These are phyloP conservation scores for Dendryphion nanum DNA, from an alignment of 2,329 filamentous ascomycete genomes.

Conservation along the genomic window DNA sequence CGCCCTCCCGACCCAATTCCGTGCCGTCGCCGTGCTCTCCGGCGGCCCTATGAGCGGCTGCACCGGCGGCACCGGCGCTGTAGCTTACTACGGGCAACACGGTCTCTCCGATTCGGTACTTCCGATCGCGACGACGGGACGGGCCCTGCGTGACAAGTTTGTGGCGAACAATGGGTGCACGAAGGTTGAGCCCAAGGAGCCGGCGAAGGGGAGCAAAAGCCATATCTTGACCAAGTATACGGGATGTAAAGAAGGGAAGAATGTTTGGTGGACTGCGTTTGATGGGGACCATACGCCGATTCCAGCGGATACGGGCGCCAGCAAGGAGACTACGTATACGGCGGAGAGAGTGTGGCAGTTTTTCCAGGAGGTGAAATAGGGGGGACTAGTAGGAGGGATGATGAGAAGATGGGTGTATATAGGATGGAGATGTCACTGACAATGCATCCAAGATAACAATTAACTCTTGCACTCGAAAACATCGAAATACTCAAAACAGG, in stretches of 20 bases:
- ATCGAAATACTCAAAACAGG: no score
- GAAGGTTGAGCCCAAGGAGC: constrained; percentile 9
- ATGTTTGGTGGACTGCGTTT: constrained; percentile 32
- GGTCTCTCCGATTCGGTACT: constrained; percentile 38
- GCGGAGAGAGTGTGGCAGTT: constrained; percentile 28
- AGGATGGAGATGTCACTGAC: no score
- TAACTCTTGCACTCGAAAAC: no score
- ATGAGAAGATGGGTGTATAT: no score
- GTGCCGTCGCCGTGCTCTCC: constrained; percentile 33
- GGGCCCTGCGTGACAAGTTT: constrained; percentile 36
- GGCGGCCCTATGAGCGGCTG: constrained; percentile 11
- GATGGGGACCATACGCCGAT: constrained; percentile 26
- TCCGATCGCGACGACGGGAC: constrained; percentile 26
- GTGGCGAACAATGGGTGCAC: constrained; percentile 37
- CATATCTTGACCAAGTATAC: constrained; percentile 10
- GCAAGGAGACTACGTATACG: constrained; percentile 9
- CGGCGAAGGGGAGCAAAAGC: constrained; percentile 10
- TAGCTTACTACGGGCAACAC: constrained; percentile 42
- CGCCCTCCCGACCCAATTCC: constrained; percentile 38
- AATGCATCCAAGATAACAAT: no score
- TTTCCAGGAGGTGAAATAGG: no score
- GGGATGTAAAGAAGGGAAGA: constrained; percentile 25
- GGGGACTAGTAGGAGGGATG: no score
- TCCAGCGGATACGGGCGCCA: constrained; percentile 16
- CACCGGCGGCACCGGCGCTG: constrained; percentile 32